These are phyloP conservation scores for Trichomonas tenax DNA, from an alignment of 208 protist species.

Conservation along the genomic window DNA sequence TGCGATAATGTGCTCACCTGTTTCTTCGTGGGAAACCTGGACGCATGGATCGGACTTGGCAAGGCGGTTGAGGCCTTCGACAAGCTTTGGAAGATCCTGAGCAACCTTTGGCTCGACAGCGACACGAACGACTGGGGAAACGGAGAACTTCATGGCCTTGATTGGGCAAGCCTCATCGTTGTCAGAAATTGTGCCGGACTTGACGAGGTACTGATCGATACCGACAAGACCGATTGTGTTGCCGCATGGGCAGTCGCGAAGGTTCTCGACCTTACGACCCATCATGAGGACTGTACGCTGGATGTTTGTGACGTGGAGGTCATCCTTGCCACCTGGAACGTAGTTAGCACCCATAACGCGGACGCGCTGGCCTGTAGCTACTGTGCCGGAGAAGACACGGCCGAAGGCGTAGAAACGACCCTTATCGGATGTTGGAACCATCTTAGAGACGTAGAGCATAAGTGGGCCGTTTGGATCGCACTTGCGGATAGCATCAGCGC, in stretches of 20 bases:
- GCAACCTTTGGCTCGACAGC: conserved; percentile 88
- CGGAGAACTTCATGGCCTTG: conserved; percentile 95
- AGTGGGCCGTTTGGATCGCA: conserved; percentile 80
- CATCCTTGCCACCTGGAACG: conserved; percentile 71
- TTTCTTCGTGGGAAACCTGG: conserved; percentile 58
- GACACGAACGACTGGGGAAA: conserved; percentile 93
- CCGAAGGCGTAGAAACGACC: conserved; percentile 92
- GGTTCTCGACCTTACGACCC: conserved; percentile 75
- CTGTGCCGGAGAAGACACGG: conserved; percentile 79
- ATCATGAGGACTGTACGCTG: conserved; percentile 82
- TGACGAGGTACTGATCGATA: conserved; percentile 94
- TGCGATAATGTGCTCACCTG: conserved; percentile 95
- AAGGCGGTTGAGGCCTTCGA: conserved; percentile 56
- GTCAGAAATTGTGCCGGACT: conserved; percentile 87
- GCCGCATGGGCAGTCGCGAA: conserved; percentile 86
- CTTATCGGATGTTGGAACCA: conserved; percentile 92
- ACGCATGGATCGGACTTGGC: conserved; percentile 55
- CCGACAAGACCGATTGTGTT: conserved; percentile 93
- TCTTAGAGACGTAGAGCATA: conserved; percentile 98
- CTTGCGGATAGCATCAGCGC: conserved; percentile 62
- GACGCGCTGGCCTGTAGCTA: conserved; percentile 81
- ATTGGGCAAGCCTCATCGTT: conserved; percentile 59
- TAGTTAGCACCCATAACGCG: conserved; percentile 95
- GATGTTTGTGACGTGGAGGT: conserved; percentile 71
- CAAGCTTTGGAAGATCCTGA: conserved; percentile 59